Conservation (phyloP, 2,329 filamentous ascomycete species). For the Xylaria digitata region DNA sequence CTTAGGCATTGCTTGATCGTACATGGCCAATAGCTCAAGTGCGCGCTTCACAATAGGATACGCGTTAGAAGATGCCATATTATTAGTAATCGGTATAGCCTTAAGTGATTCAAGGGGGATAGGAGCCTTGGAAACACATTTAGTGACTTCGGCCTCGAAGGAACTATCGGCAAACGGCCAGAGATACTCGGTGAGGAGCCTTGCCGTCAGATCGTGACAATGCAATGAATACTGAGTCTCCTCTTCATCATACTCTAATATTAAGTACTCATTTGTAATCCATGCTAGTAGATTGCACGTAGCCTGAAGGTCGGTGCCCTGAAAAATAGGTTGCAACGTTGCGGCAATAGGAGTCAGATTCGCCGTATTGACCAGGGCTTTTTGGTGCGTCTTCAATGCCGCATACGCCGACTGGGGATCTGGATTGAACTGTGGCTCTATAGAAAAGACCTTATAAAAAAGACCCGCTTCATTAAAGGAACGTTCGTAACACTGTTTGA, state of each 20-base stretch:
- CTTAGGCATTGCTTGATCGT: constrained; percentile 73
- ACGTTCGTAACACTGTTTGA: constrained; percentile 70
- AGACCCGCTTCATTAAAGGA: constrained; percentile 66
- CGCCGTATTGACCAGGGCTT: constrained; percentile 63
- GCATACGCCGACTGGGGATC: constrained; percentile 63
- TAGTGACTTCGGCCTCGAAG: constrained; percentile 67
- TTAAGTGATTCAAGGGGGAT: constrained; percentile 62
- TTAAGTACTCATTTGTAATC: constrained; percentile 68
- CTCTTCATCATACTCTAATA: constrained; percentile 67
- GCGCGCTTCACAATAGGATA: constrained; percentile 69
- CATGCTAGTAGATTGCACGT: constrained; percentile 68
- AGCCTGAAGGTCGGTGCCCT: constrained; percentile 59
- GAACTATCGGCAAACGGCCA: constrained; percentile 67
- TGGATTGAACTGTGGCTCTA: constrained; percentile 65
- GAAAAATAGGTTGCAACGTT: constrained; percentile 61
- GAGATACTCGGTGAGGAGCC: constrained; percentile 66
- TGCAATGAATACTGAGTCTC: constrained; percentile 63
- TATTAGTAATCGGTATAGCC: constrained; percentile 61
- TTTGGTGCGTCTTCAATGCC: constrained; percentile 61
- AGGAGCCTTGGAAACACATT: constrained; percentile 63
- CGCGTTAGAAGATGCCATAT: constrained; percentile 66
- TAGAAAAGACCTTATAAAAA: constrained; percentile 66
- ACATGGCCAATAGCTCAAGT: constrained; percentile 69
- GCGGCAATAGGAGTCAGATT: constrained; percentile 65
- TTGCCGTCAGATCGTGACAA: constrained; percentile 66